These are phyloP conservation scores for Sarcomyxa edulis DNA, from an alignment of 768 basidiomycete genomes.

Conservation along the genomic window DNA sequence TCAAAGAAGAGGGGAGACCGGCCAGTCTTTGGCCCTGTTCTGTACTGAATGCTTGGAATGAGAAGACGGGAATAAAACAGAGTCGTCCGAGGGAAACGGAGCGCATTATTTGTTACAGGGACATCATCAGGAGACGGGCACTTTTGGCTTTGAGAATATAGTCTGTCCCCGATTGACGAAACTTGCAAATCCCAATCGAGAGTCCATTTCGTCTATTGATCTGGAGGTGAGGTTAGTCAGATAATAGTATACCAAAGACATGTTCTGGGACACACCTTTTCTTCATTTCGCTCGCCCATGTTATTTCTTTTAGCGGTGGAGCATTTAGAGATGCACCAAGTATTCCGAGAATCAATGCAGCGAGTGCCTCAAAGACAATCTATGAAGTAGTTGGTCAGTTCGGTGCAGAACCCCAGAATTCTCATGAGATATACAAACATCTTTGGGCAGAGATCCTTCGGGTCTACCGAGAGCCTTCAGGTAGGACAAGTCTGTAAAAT, in stretches of 20 bases:
- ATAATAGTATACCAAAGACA: constrained; percentile 1
- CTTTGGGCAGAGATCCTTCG: constrained; percentile 58
- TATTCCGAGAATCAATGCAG: constrained; percentile 62
- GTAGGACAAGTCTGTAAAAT: constrained; percentile 59
- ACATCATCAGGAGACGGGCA: constrained; percentile 3
- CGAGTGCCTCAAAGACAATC: constrained; percentile 64
- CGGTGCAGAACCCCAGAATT: too few relatives aligned
- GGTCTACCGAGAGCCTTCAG: constrained; percentile 72
- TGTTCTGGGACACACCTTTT: constrained; percentile 47
- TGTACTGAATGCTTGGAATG: too few relatives aligned
- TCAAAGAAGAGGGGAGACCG: too few relatives aligned
- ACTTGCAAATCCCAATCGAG: constrained; percentile 56
- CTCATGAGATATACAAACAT: constrained; percentile 47
- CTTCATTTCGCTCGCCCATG: constrained; percentile 88
- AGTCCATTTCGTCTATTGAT: constrained; percentile 73
- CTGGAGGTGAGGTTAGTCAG: constrained; percentile 26
- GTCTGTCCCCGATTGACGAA: constrained; percentile 56
- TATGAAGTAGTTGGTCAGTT: constrained; percentile 28
- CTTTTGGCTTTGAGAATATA: constrained; percentile 22
- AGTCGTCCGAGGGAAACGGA: too few relatives aligned
- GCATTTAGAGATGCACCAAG: constrained; percentile 68
- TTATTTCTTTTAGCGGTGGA: constrained; percentile 70
- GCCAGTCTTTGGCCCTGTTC: too few relatives aligned
- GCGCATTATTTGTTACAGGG: too few relatives aligned
- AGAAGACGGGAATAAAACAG: too few relatives aligned